Base-by-base conservation (phyloP, 2,329 filamentous ascomycete genomes). In the Tolypocladium cylindrosporum region DNA sequence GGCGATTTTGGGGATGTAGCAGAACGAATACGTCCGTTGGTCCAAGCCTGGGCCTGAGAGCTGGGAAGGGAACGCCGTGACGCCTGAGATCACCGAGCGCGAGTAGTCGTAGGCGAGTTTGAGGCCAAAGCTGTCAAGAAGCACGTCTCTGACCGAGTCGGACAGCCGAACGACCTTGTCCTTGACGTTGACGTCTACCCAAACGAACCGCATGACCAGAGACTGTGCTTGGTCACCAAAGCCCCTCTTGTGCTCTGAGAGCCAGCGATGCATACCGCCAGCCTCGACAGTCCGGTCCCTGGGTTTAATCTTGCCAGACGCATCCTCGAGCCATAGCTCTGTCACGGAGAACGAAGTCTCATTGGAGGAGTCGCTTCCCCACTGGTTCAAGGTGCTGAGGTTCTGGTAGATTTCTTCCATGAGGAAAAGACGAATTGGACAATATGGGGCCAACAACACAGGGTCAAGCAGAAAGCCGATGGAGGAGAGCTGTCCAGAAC, bases 1-100 rank as follows among this genome's bases (percentile, higher is more conserved):
- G 8, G 70, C 73, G 31, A 75, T 61, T 55, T 75, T 75, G 2
- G 74, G 74, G 21, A 69, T 67, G 51, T 74, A 74, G 57, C 67
- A 69, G 58, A 74, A 68, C 2, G 68, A 65, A 56, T 68, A 72
- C 4, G 69, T 60, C 14, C 64, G 65, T 8, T 60, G 56, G 5
- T 63, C 55, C 2, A 40, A 39, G 3, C 61, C 54, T 2, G 60
- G 51, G 5, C 36, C 55, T 1, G 54, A 43, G 1, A 57, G 43
- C 11, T 55, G 51, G 0, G 64, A 62, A 45, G 61, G 59, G 19
- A 74, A 63, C 0, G 64, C 64, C 14, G 67, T 65, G 7, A 72
- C 65, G 9, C 71, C 72, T 2, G 71, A 69, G 45, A 72, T 63
- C 58, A 66, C 69, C 51, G 67, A 72, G 16, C 66, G 65, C 14